A percentile compares a stretch with the other conserved stretches of the same genome.
Conservation (phyloP, 768 basidiomycete species). For the Trametes meyenii region DNA sequence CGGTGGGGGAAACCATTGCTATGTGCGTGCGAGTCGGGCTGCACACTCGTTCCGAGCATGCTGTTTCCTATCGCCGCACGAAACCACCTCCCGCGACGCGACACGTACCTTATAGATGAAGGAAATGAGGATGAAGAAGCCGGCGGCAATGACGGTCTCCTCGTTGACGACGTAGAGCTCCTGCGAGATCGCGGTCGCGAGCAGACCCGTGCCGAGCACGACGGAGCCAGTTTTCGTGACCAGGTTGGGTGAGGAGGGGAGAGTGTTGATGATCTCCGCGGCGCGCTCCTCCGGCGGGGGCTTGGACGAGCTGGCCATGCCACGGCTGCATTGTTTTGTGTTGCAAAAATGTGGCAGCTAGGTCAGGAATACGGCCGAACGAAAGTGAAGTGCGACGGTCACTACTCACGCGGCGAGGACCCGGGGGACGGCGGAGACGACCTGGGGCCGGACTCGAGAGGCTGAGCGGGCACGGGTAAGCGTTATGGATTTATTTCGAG, state of each 20-base stretch:
- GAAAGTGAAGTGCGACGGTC: neutral
- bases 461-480: slow-evolving; percentile 1
- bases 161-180: slow-evolving; percentile 98
- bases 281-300: slow-evolving; percentile 86
- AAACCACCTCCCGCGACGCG: neutral
- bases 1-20: no score
- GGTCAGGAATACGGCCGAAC: slow-evolving; percentile 1
- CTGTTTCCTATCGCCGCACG: neutral
- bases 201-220: slow-evolving; percentile 84
- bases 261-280: slow-evolving; percentile 84
- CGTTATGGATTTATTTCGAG: no score
- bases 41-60: neutral
- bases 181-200: slow-evolving; percentile 92
- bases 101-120: slow-evolving; percentile 76
- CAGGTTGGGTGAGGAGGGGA: slow-evolving; percentile 82
- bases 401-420: slow-evolving; percentile 34
- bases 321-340: slow-evolving; percentile 47
- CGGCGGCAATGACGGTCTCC: slow-evolving; percentile 87
- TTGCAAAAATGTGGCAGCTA: neutral
- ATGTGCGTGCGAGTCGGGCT: no score
- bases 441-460: slow-evolving; percentile 52
- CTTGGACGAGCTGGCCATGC: slow-evolving; percentile 61
- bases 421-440: slow-evolving; percentile 33
- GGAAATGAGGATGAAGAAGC: slow-evolving; percentile 80
- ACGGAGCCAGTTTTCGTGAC: slow-evolving; percentile 95